phyloP scores from a whole-genome alignment of 768 basidiomycete genomes.

The Xanthoconium purpureum region DNA sequence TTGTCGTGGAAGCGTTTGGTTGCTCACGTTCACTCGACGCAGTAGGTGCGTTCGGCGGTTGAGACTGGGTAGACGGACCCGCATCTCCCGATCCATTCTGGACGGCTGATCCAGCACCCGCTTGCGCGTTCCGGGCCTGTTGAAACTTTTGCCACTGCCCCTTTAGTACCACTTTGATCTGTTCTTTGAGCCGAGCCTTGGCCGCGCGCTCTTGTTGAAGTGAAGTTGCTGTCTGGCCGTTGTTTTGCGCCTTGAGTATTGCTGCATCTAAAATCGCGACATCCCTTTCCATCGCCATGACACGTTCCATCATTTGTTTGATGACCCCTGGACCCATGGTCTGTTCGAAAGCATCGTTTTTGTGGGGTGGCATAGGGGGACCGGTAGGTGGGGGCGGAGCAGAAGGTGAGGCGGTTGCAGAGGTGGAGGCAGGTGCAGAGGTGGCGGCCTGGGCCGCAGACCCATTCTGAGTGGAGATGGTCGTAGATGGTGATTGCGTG shows the following conservation, averaged over 20 bases:
- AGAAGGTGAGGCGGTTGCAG: slow-evolving; percentile 10
- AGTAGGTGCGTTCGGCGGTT: slow-evolving; percentile 1
- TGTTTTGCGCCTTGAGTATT: slow-evolving; percentile 12
- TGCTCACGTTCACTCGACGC: slow-evolving; percentile 11
- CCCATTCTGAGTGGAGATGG: not conserved
- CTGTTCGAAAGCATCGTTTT: slow-evolving; percentile 16
- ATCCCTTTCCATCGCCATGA: slow-evolving; percentile 17
- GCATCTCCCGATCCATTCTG: slow-evolving; percentile 8
- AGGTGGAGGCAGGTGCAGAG: slow-evolving; percentile 3
- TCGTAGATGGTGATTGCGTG: slow-evolving; percentile 16
- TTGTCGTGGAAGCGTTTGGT: not conserved
- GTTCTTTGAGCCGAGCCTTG: slow-evolving; percentile 6
- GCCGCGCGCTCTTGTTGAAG: slow-evolving; percentile 9
- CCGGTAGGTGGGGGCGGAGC: slow-evolving; percentile 6
- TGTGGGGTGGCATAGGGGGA: not conserved
- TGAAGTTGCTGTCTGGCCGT: slow-evolving; percentile 16
- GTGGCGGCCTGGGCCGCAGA: slow-evolving; percentile 6
- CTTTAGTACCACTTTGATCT: slow-evolving; percentile 14
- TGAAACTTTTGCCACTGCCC: slow-evolving; percentile 16
- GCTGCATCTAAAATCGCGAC: slow-evolving; percentile 12
- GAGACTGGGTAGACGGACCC: slow-evolving; percentile 12
- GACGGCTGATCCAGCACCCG: not conserved
- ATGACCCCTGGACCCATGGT: slow-evolving; percentile 2
- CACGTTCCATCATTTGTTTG: slow-evolving; percentile 25
- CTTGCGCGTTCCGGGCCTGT: slow-evolving; percentile 7